Conservation (phyloP, 176 grass and related monocot species). For the Musa schizocarpa region DNA sequence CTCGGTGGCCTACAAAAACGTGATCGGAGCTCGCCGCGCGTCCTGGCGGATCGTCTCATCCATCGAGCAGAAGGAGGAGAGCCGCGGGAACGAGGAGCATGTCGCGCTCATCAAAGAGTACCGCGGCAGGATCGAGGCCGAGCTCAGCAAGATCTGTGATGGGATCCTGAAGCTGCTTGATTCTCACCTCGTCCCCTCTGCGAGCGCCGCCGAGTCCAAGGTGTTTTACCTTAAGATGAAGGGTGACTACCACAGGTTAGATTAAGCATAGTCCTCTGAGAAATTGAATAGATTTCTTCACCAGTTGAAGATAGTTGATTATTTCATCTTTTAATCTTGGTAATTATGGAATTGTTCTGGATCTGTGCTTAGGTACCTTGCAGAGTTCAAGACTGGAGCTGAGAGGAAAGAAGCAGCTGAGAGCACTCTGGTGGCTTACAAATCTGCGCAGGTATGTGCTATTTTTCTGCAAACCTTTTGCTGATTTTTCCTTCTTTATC, state of each 20-base stretch:
- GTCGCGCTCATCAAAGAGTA: constrained; percentile 41
- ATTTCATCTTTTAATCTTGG: background rate
- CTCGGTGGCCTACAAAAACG: constrained; percentile 51
- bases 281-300: background rate
- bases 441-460: constrained; percentile 37
- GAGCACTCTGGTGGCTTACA: constrained; percentile 40
- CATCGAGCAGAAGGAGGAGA: constrained; percentile 62
- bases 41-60: constrained; percentile 57
- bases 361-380: constrained; percentile 37
- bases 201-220: constrained; percentile 37
- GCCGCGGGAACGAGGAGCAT: constrained; percentile 44
- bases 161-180: constrained; percentile 56
- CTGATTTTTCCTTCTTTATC: background rate
- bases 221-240: constrained; percentile 62
- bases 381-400: constrained; percentile 42
- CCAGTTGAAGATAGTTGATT: background rate
- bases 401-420: constrained; percentile 56
- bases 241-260: constrained; percentile 50
- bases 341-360: constrained; percentile 3
- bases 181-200: constrained; percentile 38
- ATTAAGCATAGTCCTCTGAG: background rate
- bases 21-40: constrained; percentile 43
- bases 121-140: constrained; percentile 38
- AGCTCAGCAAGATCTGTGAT: constrained; percentile 55
- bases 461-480: background rate